These are phyloP conservation scores for Yamagishiella unicocca DNA, from an alignment of 139 green algal species.

Conservation along the genomic window DNA sequence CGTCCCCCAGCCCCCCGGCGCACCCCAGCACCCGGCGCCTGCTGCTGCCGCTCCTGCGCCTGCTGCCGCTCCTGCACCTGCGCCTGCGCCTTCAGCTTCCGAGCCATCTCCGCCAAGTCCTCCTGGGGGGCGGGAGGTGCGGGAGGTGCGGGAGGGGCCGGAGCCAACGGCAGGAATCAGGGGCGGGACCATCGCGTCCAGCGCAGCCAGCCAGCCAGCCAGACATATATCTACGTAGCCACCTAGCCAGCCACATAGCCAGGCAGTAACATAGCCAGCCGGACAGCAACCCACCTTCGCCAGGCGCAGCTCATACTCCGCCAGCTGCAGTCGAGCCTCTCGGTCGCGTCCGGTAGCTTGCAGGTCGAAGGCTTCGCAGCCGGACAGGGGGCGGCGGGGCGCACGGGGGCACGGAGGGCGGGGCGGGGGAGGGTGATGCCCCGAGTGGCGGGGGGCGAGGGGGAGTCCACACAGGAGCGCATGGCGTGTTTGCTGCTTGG, in stretches of 20 bases:
- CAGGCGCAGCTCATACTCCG: conserved; percentile 62
- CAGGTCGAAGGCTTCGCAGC: conserved; percentile 58
- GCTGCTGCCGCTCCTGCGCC: background rate
- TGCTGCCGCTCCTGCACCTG: conserved; percentile 20
- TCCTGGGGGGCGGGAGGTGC: conserved; percentile 1
- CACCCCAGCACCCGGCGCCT: background rate
- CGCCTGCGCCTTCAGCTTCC: conserved; percentile 44
- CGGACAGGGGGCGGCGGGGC: too few relatives aligned
- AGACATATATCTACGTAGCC: too few relatives aligned
- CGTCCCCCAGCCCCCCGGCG: too few relatives aligned
- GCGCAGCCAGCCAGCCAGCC: too few relatives aligned
- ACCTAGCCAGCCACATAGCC: too few relatives aligned
- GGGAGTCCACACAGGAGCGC: too few relatives aligned
- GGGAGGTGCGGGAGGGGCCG: background rate
- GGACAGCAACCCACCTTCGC: conserved; percentile 62
- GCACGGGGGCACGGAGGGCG: background rate
- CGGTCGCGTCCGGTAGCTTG: conserved; percentile 51
- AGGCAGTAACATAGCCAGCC: too few relatives aligned
- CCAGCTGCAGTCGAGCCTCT: conserved; percentile 54
- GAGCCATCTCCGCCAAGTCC: conserved; percentile 50
- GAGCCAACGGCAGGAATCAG: too few relatives aligned
- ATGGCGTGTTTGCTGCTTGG: too few relatives aligned
- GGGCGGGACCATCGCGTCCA: too few relatives aligned
- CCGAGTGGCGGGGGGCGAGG: background rate
- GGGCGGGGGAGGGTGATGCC: background rate